Base-by-base conservation (phyloP, 306 rosid species). In the Casuarina glauca region DNA sequence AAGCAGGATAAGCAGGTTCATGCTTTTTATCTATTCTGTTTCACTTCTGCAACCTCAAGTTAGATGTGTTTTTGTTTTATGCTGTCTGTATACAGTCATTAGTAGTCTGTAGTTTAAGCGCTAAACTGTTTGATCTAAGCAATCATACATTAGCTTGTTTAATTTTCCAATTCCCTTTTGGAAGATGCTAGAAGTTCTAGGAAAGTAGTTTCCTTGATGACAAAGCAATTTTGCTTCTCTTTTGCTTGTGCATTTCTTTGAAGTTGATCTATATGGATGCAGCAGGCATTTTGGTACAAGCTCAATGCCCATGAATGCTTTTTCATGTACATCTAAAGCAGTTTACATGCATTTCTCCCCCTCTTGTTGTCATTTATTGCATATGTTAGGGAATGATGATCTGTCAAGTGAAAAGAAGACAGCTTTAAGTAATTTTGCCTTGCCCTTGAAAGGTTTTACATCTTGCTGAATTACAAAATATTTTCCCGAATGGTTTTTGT, bases 1-100 rank as follows among this genome's bases (percentile, higher is more conserved):
- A 93, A 84, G 76, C 81, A 81, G 20, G 91, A 84, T 50, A 44
- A 74, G 61, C 85, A 84, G 92, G 97, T 94, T 68, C 32, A n/a
- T 68, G 63, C 52, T 75, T 17, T 77, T 48, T 58, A 50, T 64
- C 15, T 62, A 62, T 72, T 52, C 35, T 50, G 48, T 20, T 74
- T 39, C 32, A 15, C 69, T 69, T 62, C 50, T 73, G 42, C 48
- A 62, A 39, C 35, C 70, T 43, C 35, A 19, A n/a, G 52, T 57
- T 73, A 43, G 5, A 0, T n/a, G 55, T 36, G 9, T 54, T 70
- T 48, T 67, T 58, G n/a, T 8, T n/a, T 68, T 62, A 45, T 36
- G 67, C 80, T 52, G 51, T 58, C 63, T 54, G 42, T 54, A 54
- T 55, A 50, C 9, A 45, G 54, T 63, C 38, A 52, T 11, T 63